Conservation (phyloP, 257 asterid species). For the Forsythia suspensa region DNA sequence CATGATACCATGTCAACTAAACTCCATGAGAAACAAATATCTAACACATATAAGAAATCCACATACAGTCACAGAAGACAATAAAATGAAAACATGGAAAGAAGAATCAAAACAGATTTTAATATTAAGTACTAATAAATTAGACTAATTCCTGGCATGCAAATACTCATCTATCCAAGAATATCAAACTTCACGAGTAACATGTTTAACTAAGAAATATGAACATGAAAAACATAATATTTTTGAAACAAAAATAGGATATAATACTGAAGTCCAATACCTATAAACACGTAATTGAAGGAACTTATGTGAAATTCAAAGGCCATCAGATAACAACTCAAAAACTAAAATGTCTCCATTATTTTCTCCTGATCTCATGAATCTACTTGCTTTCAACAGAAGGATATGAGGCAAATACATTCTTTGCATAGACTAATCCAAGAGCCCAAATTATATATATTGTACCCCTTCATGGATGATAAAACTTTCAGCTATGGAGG, state of each 20-base stretch:
- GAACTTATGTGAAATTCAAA: neutral
- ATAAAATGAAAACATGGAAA: neutral
- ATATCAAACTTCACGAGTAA: neutral
- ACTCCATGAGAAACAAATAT: neutral
- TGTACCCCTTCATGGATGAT: too few species aligned
- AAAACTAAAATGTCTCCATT: too few species aligned
- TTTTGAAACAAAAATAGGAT: neutral
- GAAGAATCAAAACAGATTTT: too few species aligned
- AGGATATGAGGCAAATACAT: too few species aligned
- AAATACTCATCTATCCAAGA: neutral
- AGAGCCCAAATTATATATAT: too few species aligned
- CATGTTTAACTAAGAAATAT: neutral
- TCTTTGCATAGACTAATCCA: too few species aligned
- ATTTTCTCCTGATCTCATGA: too few species aligned
- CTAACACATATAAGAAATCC: neutral
- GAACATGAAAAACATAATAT: neutral
- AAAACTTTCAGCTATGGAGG: too few species aligned
- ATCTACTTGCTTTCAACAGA: too few species aligned
- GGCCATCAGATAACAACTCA: neutral
- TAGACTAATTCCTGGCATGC: neutral
- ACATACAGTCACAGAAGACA: neutral
- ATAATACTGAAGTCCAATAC: neutral
- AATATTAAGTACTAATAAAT: too few species aligned
- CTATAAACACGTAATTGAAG: neutral
- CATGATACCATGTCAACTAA: conserved; percentile 6